Conservation (phyloP, 768 basidiomycete species). For the Mrakia blollopis region DNA sequence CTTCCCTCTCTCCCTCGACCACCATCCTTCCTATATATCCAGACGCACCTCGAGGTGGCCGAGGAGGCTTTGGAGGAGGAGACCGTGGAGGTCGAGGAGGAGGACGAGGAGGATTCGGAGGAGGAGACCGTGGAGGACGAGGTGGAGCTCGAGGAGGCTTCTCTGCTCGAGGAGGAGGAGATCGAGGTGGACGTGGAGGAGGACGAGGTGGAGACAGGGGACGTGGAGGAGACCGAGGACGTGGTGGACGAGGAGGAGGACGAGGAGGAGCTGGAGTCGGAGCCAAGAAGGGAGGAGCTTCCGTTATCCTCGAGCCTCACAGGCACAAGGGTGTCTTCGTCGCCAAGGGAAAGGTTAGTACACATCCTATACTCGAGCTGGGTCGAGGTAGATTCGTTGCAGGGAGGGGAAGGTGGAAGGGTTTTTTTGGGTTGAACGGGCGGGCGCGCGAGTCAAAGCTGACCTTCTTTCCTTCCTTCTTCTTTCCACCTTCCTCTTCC, state of each 20-base stretch:
- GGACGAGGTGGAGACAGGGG: constrained; percentile 38
- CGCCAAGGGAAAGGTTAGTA: constrained; percentile 50
- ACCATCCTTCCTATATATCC: neutral
- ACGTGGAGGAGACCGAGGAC: constrained; percentile 44
- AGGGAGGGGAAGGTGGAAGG: neutral
- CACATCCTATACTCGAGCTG: neutral
- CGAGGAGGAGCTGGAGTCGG: constrained; percentile 56
- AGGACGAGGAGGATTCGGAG: constrained; percentile 32
- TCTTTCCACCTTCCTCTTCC: no score
- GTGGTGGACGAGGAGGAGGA: constrained; percentile 58
- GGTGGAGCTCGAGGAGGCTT: constrained; percentile 26
- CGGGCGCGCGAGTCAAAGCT: constrained; percentile 2
- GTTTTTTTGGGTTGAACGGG: no score
- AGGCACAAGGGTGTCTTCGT: constrained; percentile 91
- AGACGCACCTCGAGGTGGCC: constrained; percentile 26
- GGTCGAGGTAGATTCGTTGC: neutral
- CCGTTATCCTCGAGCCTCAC: constrained; percentile 91
- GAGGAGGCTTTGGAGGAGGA: constrained; percentile 32
- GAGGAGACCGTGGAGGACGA: constrained; percentile 28
- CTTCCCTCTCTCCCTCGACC: neutral
- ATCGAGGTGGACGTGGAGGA: constrained; percentile 33
- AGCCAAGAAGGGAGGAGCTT: constrained; percentile 60
- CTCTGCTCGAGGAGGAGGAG: constrained; percentile 18
- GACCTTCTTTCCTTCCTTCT: neutral
- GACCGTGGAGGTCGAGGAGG: constrained; percentile 33